Evolutionary conservation across 1,139 yeast genomes (phyloP), one percentile per base, ranked within the genome.

Genomic region (Hansenula sp.): DNA sequence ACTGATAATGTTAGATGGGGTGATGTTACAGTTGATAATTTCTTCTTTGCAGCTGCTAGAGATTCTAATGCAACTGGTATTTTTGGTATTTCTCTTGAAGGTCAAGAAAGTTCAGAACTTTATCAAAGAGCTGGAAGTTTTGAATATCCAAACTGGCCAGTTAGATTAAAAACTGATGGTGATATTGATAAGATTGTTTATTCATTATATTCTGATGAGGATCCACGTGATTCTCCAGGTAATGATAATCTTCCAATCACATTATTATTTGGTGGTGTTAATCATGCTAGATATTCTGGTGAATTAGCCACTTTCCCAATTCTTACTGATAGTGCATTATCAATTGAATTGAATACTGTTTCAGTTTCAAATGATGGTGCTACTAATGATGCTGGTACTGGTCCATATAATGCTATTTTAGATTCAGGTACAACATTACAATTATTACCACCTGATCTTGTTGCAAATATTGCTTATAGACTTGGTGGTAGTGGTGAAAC

Each of bases 21-120:
- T 30, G 32, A 30, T 20, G 10, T 30, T 12, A 20, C 18, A 19
- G 6, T 19, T 13, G 24, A 30, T 19, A 10, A 19, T 6, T 30
- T 30, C 24, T 13, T 5, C 3, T 30, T 30, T 4, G 32, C 19
- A 13, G 3, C 11, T 12, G 32, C 32, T 20, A 6, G 12, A 11
- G 13, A 29, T 17, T 29, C 13, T 4, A 19, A 11, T 13, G 24
- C 14, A 3, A 20, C 32, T 30, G 6, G 13, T 6, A 80, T 79
- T 26, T 63, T 78, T 37, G 86, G 85, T 32, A 71, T 79, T 45
- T 82, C 82, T 6, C 69, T 76, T 29, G 61, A 70, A 3, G 73
- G 68, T 2, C 59, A 71, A 43, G 82, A 77, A 52, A 64, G 70
- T n/a, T 62, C 67, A 2, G 54, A 51, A 40, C 51, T 57, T 12